Percentiles rank a stretch among this genome's conserved stretches.
These are phyloP conservation scores for Parascedosporium putredinis DNA, from an alignment of 2,329 filamentous ascomycete species.

Conservation along the genomic window DNA sequence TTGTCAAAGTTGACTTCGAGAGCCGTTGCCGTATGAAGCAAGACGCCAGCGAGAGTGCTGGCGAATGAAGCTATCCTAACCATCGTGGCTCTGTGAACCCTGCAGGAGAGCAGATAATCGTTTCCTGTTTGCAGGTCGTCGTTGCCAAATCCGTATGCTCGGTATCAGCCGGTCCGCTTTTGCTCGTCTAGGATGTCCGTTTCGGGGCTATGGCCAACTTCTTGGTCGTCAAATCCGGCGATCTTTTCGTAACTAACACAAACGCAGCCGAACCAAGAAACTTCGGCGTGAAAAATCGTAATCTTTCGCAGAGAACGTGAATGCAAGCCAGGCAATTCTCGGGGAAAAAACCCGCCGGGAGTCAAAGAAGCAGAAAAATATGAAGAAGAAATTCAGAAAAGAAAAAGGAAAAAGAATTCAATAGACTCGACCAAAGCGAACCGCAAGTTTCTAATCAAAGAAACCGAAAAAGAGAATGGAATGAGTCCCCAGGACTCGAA, in stretches of 20 bases:
- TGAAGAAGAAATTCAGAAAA: neutral
- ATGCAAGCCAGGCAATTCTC: too few relatives aligned
- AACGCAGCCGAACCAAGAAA: too few relatives aligned
- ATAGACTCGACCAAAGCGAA: neutral
- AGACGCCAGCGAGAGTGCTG: constrained; percentile 7
- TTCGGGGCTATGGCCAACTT: too few relatives aligned
- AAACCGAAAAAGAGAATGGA: neutral
- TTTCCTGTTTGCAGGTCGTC: too few relatives aligned
- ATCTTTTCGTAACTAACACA: too few relatives aligned
- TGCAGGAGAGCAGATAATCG: too few relatives aligned
- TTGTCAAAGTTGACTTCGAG: constrained; percentile 20
- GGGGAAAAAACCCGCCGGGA: neutral
- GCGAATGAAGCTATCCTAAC: constrained; percentile 11
- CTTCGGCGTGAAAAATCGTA: too few relatives aligned
- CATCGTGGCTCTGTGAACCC: constrained; percentile 2
- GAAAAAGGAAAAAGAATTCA: neutral
- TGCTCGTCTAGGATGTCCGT: too few relatives aligned
- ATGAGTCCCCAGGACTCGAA: neutral
- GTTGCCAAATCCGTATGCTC: too few relatives aligned
- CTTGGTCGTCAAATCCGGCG: too few relatives aligned
- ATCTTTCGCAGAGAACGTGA: too few relatives aligned
- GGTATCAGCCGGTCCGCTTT: too few relatives aligned
- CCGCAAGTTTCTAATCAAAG: neutral
- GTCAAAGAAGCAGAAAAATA: neutral
- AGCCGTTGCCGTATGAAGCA: constrained; percentile 7